Percentiles rank a stretch among this genome's conserved stretches.
These are phyloP conservation scores for Malus hybrid DNA, from an alignment of 331 rosid species.

Conservation along the genomic window DNA sequence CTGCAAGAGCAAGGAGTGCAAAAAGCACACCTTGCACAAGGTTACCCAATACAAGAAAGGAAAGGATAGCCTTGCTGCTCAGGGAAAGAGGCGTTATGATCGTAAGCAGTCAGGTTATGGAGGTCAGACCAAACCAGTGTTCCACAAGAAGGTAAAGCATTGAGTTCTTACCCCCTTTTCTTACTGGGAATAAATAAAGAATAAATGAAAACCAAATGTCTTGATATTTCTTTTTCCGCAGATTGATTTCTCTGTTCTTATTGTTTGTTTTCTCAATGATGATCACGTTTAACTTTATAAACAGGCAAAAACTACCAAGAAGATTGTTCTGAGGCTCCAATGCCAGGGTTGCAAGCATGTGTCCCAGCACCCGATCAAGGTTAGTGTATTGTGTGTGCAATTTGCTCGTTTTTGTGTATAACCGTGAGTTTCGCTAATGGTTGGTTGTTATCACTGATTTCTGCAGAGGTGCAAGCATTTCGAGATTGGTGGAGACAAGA, in stretches of 20 bases:
- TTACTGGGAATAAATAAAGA: neutral
- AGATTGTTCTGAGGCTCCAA: constrained; percentile 74
- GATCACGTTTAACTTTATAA: neutral
- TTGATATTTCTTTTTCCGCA: no score
- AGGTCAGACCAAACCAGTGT: constrained; percentile 84
- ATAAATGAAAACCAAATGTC: no score
- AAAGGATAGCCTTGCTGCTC: constrained; percentile 44
- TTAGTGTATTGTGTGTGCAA: constrained; percentile 3
- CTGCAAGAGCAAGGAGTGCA: constrained; percentile 91
- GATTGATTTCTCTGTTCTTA: neutral
- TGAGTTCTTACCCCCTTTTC: neutral
- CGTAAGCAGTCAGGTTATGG: constrained; percentile 89
- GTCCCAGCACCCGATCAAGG: constrained; percentile 78
- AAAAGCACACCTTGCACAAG: constrained; percentile 79
- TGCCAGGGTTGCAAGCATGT: constrained; percentile 84
- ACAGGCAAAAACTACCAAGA: constrained; percentile 82
- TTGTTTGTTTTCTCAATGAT: neutral
- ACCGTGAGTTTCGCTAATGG: neutral
- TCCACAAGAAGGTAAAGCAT: constrained; percentile 61
- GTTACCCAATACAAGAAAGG: constrained; percentile 57
- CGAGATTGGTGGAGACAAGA: constrained; percentile 85
- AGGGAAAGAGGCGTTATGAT: constrained; percentile 89
- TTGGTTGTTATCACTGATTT: constrained; percentile 8
- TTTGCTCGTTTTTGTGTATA: neutral
- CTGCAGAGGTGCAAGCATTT: constrained; percentile 84